Percentiles rank a stretch among this genome's conserved stretches.
Evolutionary conservation across 306 rosid species (phyloP).

Genomic region (Boehmeria nivea): DNA sequence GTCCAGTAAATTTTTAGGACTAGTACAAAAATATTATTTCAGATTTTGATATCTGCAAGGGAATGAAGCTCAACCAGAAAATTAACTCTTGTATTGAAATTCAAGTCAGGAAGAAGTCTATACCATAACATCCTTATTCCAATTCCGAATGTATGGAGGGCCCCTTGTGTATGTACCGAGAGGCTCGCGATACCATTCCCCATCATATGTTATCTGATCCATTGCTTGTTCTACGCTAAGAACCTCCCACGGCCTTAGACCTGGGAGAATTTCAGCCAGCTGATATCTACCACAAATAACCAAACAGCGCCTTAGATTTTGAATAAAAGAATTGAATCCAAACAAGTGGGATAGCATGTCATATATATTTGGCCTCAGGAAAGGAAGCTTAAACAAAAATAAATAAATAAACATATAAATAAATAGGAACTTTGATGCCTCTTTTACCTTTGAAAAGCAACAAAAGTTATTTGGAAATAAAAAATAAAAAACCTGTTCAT

Average conservation of each 20-base stretch:
- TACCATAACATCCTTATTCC: conserved; percentile 65
- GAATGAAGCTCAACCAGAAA: background rate
- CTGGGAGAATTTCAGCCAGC: conserved; percentile 63
- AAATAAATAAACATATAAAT: too few species aligned
- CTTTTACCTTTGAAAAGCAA: too few species aligned
- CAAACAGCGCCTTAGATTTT: background rate
- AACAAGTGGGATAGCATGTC: background rate
- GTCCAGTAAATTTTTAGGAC: too few species aligned
- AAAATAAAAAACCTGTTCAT: too few species aligned
- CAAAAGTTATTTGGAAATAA: too few species aligned
- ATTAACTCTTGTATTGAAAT: background rate
- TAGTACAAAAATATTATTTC: too few species aligned
- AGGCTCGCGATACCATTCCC: conserved; percentile 79
- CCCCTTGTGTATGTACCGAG: conserved; percentile 72
- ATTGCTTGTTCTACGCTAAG: conserved; percentile 92
- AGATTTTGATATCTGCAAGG: background rate
- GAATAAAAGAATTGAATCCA: background rate
- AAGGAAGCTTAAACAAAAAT: background rate
- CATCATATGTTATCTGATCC: conserved; percentile 67
- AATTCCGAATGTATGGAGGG: conserved; percentile 64
- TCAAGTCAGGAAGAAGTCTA: conserved; percentile 10
- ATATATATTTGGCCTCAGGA: too few species aligned
- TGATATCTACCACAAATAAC: conserved; percentile 35
- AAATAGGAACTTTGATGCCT: too few species aligned
- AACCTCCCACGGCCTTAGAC: conserved; percentile 97